phyloP scores from a whole-genome alignment of 345 rosid species.

The Gossypium stocksii region DNA sequence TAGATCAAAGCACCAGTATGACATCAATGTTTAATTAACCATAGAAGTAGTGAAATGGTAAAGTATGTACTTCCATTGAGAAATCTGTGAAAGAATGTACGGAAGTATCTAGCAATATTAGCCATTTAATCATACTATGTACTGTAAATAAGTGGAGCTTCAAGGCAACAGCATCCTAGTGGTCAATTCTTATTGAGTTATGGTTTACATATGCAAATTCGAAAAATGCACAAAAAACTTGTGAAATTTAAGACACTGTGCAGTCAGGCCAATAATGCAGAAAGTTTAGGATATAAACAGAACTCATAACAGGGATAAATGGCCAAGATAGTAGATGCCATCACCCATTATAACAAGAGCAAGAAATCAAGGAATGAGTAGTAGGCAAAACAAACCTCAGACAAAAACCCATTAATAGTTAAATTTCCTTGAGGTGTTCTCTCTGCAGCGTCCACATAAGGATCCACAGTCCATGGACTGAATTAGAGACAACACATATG shows the following conservation, averaged over 20 bases:
- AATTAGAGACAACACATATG: slow-evolving; percentile 21
- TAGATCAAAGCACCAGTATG: not conserved
- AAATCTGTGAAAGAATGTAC: not conserved
- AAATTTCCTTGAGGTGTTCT: slow-evolving; percentile 56
- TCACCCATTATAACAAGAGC: not conserved
- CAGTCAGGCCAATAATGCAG: not conserved
- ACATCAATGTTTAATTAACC: not conserved
- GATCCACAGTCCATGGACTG: slow-evolving; percentile 73
- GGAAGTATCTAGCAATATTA: not conserved
- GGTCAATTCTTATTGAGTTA: not conserved
- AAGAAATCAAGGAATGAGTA: not conserved
- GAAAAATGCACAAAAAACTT: not conserved
- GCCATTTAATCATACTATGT: not conserved
- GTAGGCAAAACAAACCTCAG: slow-evolving; percentile 47
- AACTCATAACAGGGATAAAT: not conserved
- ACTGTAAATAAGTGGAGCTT: not conserved
- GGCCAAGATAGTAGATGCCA: not conserved
- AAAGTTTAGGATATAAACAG: not conserved
- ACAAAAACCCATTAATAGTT: slow-evolving; percentile 60
- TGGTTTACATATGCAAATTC: not conserved
- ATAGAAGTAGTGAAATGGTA: slow-evolving; percentile 1
- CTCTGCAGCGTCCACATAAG: slow-evolving; percentile 66
- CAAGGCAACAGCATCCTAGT: not conserved
- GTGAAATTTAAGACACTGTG: not conserved
- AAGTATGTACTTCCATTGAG: not conserved